These are phyloP conservation scores for Aspergillus sp. DNA, from an alignment of 2,329 filamentous ascomycete genomes.

Conservation along the genomic window DNA sequence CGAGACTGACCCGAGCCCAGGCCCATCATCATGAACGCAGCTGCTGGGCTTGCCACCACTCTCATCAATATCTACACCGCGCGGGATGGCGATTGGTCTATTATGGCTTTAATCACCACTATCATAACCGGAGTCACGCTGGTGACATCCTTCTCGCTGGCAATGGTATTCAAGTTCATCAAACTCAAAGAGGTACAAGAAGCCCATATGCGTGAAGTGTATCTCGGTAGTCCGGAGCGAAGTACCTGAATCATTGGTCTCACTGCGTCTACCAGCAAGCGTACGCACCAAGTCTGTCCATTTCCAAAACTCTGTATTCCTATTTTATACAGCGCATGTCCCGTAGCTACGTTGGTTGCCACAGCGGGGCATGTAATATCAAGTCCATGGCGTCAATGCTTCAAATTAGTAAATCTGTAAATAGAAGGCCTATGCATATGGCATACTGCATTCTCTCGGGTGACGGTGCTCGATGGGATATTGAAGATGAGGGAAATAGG, in stretches of 20 bases:
- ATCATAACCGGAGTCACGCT: constrained; percentile 30
- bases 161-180: constrained; percentile 38
- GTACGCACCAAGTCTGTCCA: not conserved
- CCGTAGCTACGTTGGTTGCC: not conserved
- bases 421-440: not conserved
- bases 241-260: not conserved
- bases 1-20: constrained; percentile 13
- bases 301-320: not conserved
- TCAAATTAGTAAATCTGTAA: not conserved
- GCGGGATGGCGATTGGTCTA: constrained; percentile 46
- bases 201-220: constrained; percentile 29
- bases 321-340: not conserved
- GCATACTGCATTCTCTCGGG: not conserved
- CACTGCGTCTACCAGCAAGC: not conserved
- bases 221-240: not conserved
- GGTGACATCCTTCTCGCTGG: constrained; percentile 23
- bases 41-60: constrained; percentile 52
- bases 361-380: not conserved
- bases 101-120: constrained; percentile 44
- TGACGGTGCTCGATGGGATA: not conserved
- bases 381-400: not conserved
- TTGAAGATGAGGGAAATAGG: not conserved
- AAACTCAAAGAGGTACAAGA: constrained; percentile 33
- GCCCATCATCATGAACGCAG: constrained; percentile 45
- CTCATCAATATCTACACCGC: constrained; percentile 52